Conservation (phyloP, 2,329 filamentous ascomycete genomes). For the Stagonosporopsis cucurbitacearum region DNA sequence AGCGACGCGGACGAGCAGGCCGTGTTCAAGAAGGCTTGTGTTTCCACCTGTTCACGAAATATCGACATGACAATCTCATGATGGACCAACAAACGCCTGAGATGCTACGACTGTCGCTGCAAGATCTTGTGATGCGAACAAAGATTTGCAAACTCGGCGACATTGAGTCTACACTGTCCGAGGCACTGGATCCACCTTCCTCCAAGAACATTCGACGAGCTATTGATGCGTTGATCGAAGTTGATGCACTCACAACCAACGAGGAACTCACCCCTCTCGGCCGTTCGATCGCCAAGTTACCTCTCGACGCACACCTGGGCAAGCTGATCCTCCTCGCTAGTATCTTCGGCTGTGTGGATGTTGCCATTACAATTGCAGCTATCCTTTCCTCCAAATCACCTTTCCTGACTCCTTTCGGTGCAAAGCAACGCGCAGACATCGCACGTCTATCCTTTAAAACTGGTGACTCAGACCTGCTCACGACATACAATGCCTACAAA, state of each 20-base stretch:
- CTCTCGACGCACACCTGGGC: constrained; percentile 91
- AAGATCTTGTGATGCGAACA: constrained; percentile 92
- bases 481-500: constrained; percentile 90
- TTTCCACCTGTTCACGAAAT: constrained; percentile 93
- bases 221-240: constrained; percentile 91
- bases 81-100: constrained; percentile 94
- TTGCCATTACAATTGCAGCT: constrained; percentile 87
- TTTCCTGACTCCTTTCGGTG: constrained; percentile 85
- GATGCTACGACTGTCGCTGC: constrained; percentile 90
- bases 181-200: constrained; percentile 88
- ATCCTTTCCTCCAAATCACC: constrained; percentile 95
- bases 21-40: constrained; percentile 94
- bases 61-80: constrained; percentile 83
- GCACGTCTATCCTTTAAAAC: constrained; percentile 80
- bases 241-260: constrained; percentile 79
- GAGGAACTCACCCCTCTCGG: constrained; percentile 91
- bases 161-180: constrained; percentile 86
- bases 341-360: constrained; percentile 90
- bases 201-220: constrained; percentile 91
- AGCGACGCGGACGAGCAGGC: constrained; percentile 89
- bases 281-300: constrained; percentile 83
- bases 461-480: constrained; percentile 89
- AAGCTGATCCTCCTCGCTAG: constrained; percentile 88
- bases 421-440: constrained; percentile 80
- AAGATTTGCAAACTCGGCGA: constrained; percentile 97